Evolutionary conservation across 2,329 filamentous ascomycete genomes (phyloP).

Genomic region (Aspergillus quadrilineatus): DNA sequence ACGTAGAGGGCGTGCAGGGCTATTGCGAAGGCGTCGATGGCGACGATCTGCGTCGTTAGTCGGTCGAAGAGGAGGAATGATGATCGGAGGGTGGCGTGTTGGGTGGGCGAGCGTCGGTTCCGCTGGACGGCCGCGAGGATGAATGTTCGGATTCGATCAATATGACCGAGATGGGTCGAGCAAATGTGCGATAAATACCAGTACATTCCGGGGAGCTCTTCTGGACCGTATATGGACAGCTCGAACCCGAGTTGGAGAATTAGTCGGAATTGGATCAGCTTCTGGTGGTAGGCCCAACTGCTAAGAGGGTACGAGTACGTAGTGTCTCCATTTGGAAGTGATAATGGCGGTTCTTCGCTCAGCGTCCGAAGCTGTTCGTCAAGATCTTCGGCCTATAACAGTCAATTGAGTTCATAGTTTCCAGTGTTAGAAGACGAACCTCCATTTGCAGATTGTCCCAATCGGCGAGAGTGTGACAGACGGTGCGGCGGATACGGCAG

Average conservation of each 20-base stretch:
- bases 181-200: constrained; percentile 79
- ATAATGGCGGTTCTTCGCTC: constrained; percentile 60
- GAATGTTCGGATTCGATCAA: constrained; percentile 71
- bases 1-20: constrained; percentile 63
- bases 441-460: constrained; percentile 84
- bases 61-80: constrained; percentile 57
- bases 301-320: constrained; percentile 72
- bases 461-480: constrained; percentile 77
- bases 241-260: constrained; percentile 93
- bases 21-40: constrained; percentile 56
- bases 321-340: constrained; percentile 54
- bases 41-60: constrained; percentile 64
- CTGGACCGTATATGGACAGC: constrained; percentile 79
- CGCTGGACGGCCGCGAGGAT: constrained; percentile 42
- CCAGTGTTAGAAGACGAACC: constrained; percentile 41
- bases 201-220: constrained; percentile 87
- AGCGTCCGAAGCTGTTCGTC: constrained; percentile 66
- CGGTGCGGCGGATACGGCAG: constrained; percentile 81
- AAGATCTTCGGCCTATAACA: constrained; percentile 61
- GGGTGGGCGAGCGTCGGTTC: constrained; percentile 19
- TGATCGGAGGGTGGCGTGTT: constrained; percentile 36
- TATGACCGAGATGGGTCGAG: constrained; percentile 65
- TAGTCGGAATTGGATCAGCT: constrained; percentile 82
- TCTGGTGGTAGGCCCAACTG: constrained; percentile 87
- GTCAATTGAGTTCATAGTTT: not conserved